phyloP scores from a whole-genome alignment of 495 filamentous ascomycete species.

The Aspergillus incahuasiensis region DNA sequence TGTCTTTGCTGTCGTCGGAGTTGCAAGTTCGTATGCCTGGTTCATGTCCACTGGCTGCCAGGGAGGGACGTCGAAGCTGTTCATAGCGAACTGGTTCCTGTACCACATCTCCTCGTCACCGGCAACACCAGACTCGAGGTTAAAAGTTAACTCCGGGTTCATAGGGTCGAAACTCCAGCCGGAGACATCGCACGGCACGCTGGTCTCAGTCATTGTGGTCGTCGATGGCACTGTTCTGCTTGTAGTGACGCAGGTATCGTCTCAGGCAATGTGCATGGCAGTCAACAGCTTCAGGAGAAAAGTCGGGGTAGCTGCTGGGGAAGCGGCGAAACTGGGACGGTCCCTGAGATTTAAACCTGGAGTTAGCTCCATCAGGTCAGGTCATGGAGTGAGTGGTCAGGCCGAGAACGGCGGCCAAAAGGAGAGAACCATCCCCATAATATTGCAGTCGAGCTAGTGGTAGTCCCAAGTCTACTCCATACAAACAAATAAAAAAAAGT shows the following conservation, averaged over 20 bases:
- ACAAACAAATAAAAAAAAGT: too few relatives aligned
- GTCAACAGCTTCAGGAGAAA: neutral
- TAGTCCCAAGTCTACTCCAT: neutral
- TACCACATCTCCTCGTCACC: conserved; percentile 10
- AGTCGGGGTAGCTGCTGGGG: neutral
- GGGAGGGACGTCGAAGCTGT: neutral
- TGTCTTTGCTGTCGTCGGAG: conserved; percentile 1
- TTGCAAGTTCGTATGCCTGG: neutral
- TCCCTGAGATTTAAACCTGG: conserved; percentile 4
- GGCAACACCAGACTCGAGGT: neutral
- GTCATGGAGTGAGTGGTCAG: neutral
- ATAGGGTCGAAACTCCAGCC: conserved; percentile 9
- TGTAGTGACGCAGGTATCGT: neutral
- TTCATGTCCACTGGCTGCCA: neutral
- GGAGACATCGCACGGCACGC: conserved; percentile 1
- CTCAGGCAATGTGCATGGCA: neutral
- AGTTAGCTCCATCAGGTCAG: neutral
- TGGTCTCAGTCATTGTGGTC: conserved; percentile 6
- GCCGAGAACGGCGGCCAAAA: neutral
- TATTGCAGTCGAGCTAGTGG: neutral
- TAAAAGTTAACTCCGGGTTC: conserved; percentile 2
- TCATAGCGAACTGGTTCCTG: conserved; percentile 4
- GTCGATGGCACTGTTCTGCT: neutral
- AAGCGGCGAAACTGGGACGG: neutral
- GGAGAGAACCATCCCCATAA: neutral